Evolutionary conservation across 106 monocot genomes (phyloP), one percentile per base, ranked within the genome.

Genomic region (Dendrobium officinale): DNA sequence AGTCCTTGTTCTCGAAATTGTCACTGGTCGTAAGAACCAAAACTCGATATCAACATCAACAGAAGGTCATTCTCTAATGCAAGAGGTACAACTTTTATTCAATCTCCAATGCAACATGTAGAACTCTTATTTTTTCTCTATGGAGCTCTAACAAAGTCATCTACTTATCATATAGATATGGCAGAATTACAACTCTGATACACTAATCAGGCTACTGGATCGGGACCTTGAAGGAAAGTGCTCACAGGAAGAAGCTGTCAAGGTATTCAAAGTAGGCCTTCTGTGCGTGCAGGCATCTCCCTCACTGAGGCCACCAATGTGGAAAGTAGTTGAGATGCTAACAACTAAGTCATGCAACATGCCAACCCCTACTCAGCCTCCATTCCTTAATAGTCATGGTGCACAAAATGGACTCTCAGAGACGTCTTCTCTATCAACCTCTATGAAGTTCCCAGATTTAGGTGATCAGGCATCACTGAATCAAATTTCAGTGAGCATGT

Each of bases 321-420:
- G 89, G 87, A 86, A 89, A 75, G 89, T 92, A 44, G 89, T 89
- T 9, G 89, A 85, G 77, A 85, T 87, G 83, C 40, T 72, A 1
- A 40, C 16, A 16, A 37, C 26, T 3, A 37, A 16, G 40, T 29
- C 13, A 37, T 80, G 33, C 18, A 73, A 82, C 26, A 86, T 92
- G 9, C 92, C 89, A 2, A 27, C 67, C 42, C 92, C 92, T 0
- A 86, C 85, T 0, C 87, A 87, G 81, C 91, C 91, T 1, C 91
- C 91, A 17, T 91, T 89, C 67, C 77, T 89, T 11, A 82, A 84
- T 67, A 51, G 78, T 2, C 79, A 75, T 72, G 79, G 67, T 16
- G 64, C 73, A 19, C 33, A 77, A 15, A 48, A 4, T 33, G 26
- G 64, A 83, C 77, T 29, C 56, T 86, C 85, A 0, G 84, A 70